phyloP scores from a whole-genome alignment of 1,284 basidiomycete genomes.

The Retiboletus flavoniger region DNA sequence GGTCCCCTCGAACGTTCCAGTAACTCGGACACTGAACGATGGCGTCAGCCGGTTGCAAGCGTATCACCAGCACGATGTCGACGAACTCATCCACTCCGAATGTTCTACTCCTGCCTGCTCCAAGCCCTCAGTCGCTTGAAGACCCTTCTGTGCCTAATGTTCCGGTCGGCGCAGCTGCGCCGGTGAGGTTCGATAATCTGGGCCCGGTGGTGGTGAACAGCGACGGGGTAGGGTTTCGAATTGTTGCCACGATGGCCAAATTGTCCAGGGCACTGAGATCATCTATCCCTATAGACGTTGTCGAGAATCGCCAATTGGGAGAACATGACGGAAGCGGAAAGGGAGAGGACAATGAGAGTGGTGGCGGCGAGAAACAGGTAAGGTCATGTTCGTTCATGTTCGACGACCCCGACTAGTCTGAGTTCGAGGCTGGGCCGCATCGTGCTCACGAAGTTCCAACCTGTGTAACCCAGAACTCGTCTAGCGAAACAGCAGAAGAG shows the following conservation, averaged over 20 bases:
- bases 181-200: slow-evolving; percentile 47
- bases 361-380: slow-evolving; percentile 51
- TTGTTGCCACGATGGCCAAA: background rate
- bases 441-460: background rate
- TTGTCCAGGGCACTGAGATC: background rate
- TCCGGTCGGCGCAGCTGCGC: slow-evolving; percentile 17
- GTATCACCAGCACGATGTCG: slow-evolving; percentile 4
- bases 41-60: background rate
- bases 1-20: background rate
- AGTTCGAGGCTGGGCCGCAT: background rate
- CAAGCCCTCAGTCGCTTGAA: slow-evolving; percentile 6
- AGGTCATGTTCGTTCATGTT: background rate
- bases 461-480: slow-evolving; percentile 2
- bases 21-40: background rate
- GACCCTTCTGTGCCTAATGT: slow-evolving; percentile 12
- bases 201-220: slow-evolving; percentile 59
- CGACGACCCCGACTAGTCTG: background rate
- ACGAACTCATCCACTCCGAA: background rate
- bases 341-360: slow-evolving; percentile 46
- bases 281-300: slow-evolving; percentile 39
- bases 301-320: slow-evolving; percentile 57
- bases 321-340: slow-evolving; percentile 49
- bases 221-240: slow-evolving; percentile 45
- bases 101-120: slow-evolving; percentile 13
- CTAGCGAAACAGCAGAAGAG: slow-evolving; percentile 9